Evolutionary conservation across 2,329 filamentous ascomycete genomes (phyloP), one percentile per base, ranked within the genome.

Genomic region (Aureobasidium sp.): DNA sequence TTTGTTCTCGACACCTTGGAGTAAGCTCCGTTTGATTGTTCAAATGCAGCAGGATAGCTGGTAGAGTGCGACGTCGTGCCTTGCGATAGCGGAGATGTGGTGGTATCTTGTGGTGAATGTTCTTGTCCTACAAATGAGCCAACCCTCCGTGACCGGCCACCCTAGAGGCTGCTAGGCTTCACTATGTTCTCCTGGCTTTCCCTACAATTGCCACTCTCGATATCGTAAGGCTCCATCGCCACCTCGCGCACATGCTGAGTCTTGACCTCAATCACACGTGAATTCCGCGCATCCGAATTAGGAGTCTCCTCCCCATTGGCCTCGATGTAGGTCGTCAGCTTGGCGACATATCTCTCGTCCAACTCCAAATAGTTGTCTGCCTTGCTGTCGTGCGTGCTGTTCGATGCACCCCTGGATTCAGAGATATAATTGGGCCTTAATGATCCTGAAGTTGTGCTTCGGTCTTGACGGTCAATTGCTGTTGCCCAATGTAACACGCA

Each of bases 401-500:
- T 48, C 42, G 29, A n/a, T 25, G 25, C 44, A 39, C 44, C 44
- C 10, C 34, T 29, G n/a, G 29, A 48, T 3, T 29, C 44, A 27
- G 32, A 44, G 21, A 11, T 34, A 5, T 32, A 29, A 15, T 27
- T 39, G 42, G 55, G 34, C 10, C 30, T 59, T 16, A 8, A 21
- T 2, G 45, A 49, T 9, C 16, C 25, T 9, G 25, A 25, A 30
- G 15, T 59, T 32, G 44, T 41, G 15, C 44, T 59, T 25, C 37
- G 30, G 2, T 59, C 55, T 16, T 47, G 54, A 5, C 27, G 16
- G 58, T 78, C 76, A 62, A 73, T 73, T 13, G 72, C 73, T 5
- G 77, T 78, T 45, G 85, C 79, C 83, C 83, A 86, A 65, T 86
- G 83, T 45, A 86, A 78, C 16, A 86, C 80, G 3, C 84, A 67